phyloP scores from a whole-genome alignment of 2,329 filamentous ascomycete genomes.

The Colletotrichum sidae region DNA sequence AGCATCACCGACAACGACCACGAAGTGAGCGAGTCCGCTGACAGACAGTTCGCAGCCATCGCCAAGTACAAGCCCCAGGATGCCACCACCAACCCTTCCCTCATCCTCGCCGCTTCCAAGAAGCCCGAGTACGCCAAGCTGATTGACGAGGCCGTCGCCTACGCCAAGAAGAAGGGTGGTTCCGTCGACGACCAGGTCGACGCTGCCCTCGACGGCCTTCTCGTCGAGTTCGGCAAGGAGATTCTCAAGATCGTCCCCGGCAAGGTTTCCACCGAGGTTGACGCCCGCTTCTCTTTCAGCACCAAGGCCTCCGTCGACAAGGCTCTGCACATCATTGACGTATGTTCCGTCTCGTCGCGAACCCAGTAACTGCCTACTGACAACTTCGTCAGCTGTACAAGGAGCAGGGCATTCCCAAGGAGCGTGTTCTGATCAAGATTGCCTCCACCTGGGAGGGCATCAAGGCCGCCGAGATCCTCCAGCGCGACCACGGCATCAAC shows the following conservation, averaged over 20 bases:
- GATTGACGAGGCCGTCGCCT: conserved; percentile 86
- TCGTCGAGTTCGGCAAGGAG: conserved; percentile 98
- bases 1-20: background rate
- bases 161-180: conserved; percentile 82
- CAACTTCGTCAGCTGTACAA: conserved; percentile 82
- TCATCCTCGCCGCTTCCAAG: conserved; percentile 98
- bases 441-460: conserved; percentile 99
- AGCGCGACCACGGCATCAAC: conserved; percentile 96
- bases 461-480: conserved; percentile 96
- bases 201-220: conserved; percentile 87
- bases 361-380: conserved; percentile 28
- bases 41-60: conserved; percentile 72
- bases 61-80: conserved; percentile 99
- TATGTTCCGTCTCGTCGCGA: conserved; percentile 56
- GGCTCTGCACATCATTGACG: conserved; percentile 96
- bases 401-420: conserved; percentile 89
- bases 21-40: conserved; percentile 40
- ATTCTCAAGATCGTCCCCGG: conserved; percentile 97
- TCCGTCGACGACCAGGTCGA: conserved; percentile 87
- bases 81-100: conserved; percentile 99
- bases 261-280: conserved; percentile 99
- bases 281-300: conserved; percentile 95
- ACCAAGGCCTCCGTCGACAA: conserved; percentile 92
- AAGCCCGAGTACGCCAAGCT: conserved; percentile 95
- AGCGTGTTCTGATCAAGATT: conserved; percentile 97